Evolutionary conservation across 768 basidiomycete genomes (phyloP), one percentile per base, ranked within the genome.

Genomic region (Serendipita sp.): DNA sequence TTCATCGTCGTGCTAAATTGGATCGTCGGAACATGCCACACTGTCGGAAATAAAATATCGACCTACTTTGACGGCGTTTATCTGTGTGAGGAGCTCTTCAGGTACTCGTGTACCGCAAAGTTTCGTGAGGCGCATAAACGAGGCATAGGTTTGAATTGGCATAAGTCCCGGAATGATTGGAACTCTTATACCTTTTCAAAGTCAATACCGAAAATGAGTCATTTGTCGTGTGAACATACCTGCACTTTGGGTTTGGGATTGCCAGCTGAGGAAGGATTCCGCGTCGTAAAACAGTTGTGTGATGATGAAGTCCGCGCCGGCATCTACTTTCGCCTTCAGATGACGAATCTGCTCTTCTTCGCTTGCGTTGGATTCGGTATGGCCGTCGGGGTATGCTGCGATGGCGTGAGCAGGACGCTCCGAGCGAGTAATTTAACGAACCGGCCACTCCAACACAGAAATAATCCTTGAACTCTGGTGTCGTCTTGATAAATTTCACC

Each of bases 281-380:
- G 87, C 82, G 70, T 99, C 95, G 74, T 98, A 99, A 73, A 99
- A 99, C 3, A 98, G 77, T 68, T 99, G 96, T 0, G 96, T 98
- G 60, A 98, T 77, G 64, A 99, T 89, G 71, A 91, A 98, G 69
- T 97, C 89, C 1, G 95, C 95, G 16, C 96, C 96, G 0, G 90
- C 92, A 68, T 95, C 86, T 42, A 96, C 84, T 72, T 98, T 99
- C 45, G 79, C 78, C 71, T 88, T 90, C 62, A 99, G 76, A 68
- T 83, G 76, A 1, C 79, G 75, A 17, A 98, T 74, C 68, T 87
- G 81, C 43, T 74, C 72, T 61, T 86, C 84, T 69, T 85, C 83
- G 61, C 78, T 77, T 2, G 75, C 70, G 7, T 74, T 71, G 42
- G 76, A 77, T 66, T 88, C 90, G 1, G 85, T 75, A 69, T 93